Conservation (phyloP, 1,284 basidiomycete genomes). For the Ustilago tritici region DNA sequence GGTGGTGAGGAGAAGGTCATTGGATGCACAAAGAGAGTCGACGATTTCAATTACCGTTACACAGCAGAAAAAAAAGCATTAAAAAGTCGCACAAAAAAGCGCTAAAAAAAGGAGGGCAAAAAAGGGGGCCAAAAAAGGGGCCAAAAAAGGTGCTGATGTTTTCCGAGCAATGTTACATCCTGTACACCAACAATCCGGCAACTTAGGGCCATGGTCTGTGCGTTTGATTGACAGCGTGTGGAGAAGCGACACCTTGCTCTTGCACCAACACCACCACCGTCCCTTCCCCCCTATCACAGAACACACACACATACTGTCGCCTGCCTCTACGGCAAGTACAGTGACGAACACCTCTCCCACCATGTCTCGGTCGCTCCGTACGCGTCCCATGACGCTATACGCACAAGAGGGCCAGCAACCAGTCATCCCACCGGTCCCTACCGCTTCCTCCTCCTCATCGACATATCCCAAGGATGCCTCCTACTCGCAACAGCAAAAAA, state of each 20-base stretch:
- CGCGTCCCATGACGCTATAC: slow-evolving; percentile 68
- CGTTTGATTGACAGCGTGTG: slow-evolving; percentile 5
- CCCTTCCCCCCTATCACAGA: neutral
- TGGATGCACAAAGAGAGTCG: too few species aligned
- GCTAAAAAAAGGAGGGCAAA: neutral
- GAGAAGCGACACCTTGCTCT: neutral
- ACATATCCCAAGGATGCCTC: slow-evolving; percentile 18
- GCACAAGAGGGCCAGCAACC: slow-evolving; percentile 44
- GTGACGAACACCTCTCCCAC: neutral
- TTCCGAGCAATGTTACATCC: neutral
- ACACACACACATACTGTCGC: neutral
- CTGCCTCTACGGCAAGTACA: slow-evolving; percentile 1
- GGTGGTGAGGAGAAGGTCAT: neutral
- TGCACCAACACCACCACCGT: neutral
- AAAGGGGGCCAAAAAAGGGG: neutral
- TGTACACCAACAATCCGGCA: neutral
- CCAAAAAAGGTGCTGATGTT: neutral
- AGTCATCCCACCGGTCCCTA: slow-evolving; percentile 26
- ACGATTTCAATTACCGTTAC: too few species aligned
- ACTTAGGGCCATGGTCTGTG: slow-evolving; percentile 12
- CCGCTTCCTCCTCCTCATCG: slow-evolving; percentile 6
- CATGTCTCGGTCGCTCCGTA: slow-evolving; percentile 67
- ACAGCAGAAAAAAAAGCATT: too few species aligned
- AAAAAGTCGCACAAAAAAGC: neutral
- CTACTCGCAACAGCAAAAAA: slow-evolving; percentile 13